Percentiles rank a stretch among this genome's conserved stretches.
These are phyloP conservation scores for Nephromyces sp. DNA, from an alignment of 169 alveolate genomes.

Conservation along the genomic window DNA sequence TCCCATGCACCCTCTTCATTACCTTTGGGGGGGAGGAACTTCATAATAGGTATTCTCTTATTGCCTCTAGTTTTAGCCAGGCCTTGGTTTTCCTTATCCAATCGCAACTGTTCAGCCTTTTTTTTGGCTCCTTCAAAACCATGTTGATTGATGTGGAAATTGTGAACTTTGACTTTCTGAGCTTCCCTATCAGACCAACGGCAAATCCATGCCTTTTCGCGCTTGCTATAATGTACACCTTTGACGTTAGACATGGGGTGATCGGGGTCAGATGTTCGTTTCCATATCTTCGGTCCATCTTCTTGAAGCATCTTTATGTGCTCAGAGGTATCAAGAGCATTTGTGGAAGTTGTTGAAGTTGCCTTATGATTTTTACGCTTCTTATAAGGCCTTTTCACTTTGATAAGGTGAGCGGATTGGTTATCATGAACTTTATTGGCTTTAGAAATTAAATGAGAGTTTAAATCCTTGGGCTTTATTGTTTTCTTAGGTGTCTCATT, in stretches of 20 bases:
- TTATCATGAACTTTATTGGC: not conserved
- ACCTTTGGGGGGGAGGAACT: not conserved
- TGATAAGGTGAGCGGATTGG: not conserved
- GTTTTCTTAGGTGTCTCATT: not conserved
- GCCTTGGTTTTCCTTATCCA: conserved; percentile 1
- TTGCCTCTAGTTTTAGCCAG: conserved; percentile 4
- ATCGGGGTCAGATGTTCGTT: conserved; percentile 1
- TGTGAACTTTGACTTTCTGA: conserved; percentile 4
- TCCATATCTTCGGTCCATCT: not conserved
- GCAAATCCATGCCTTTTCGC: conserved; percentile 15
- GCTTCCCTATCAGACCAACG: conserved; percentile 12
- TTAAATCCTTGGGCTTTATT: not conserved
- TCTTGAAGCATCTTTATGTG: not conserved
- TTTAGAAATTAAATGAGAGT: not conserved
- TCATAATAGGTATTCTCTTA: not conserved
- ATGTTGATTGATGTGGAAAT: conserved; percentile 4
- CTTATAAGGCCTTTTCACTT: not conserved
- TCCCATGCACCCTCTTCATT: not conserved
- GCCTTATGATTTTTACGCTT: not conserved
- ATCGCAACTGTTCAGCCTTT: not conserved
- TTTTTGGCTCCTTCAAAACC: conserved; percentile 12
- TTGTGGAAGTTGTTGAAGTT: not conserved
- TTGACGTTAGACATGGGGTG: not conserved
- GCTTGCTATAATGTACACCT: conserved; percentile 15
- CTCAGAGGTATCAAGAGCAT: not conserved